Conservation (phyloP, 2,329 filamentous ascomycete genomes). For the Pseudogymnoascus sp. region DNA sequence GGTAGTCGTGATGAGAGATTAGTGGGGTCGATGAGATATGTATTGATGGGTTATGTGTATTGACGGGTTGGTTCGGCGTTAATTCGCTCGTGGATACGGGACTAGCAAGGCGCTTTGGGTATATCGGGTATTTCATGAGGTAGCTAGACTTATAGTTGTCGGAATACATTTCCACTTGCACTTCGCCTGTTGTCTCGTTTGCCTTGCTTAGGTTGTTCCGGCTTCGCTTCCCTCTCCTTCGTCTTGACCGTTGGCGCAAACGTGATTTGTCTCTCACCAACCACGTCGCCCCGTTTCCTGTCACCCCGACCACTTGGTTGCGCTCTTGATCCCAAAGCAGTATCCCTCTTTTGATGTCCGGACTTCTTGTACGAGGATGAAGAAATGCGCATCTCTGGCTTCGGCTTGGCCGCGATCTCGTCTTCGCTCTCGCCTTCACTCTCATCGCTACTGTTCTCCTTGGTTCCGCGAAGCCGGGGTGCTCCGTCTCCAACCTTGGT, state of each 20-base stretch:
- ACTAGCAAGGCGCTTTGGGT: constrained; percentile 10
- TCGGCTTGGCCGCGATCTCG: constrained; percentile 29
- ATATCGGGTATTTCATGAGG: constrained; percentile 21
- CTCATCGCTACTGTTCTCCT: constrained; percentile 30
- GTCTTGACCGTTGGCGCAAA: constrained; percentile 58
- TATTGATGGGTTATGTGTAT: constrained; percentile 7
- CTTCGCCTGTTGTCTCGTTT: constrained; percentile 50
- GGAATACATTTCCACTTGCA: constrained; percentile 70
- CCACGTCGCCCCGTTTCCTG: constrained; percentile 44
- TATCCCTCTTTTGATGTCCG: constrained; percentile 46
- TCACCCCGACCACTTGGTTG: constrained; percentile 41
- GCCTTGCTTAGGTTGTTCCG: constrained; percentile 18
- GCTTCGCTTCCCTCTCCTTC: constrained; percentile 38
- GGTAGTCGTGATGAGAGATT: constrained; percentile 14
- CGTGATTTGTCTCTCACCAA: constrained; percentile 63
- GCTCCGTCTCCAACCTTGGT: constrained; percentile 44
- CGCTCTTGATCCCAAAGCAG: constrained; percentile 49
- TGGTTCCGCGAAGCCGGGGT: constrained; percentile 39
- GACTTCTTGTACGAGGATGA: constrained; percentile 59
- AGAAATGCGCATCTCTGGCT: constrained; percentile 57
- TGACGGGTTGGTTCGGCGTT: neutral
- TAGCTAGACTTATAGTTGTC: constrained; percentile 47
- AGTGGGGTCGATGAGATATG: neutral
- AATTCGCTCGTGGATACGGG: constrained; percentile 1
- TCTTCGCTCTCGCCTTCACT: constrained; percentile 40